Base-by-base conservation (phyloP, 1,284 basidiomycete genomes). In the Earliella scabrosa region DNA sequence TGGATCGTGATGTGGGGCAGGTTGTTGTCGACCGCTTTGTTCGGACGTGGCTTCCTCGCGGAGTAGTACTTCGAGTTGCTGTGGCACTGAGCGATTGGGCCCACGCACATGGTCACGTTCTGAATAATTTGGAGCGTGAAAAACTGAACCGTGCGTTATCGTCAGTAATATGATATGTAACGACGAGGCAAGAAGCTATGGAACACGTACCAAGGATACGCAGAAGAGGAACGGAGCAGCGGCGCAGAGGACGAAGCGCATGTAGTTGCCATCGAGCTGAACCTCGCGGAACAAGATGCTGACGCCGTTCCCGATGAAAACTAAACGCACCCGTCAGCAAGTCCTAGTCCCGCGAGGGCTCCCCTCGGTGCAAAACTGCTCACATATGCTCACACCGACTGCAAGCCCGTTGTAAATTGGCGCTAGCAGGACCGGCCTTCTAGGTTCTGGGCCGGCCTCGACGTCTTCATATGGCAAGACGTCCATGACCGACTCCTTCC, bases 1-100 rank as follows among this genome's bases (percentile, higher is more conserved):
- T 82, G 77, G 54, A 82, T 78, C 6, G 82, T 82, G 59, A 85
- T 72, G 67, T 83, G 81, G 4, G 81, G 77, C 20, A 84, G 72
- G 56, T 73, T 72, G 50, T 75, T 74, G 59, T 77, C 76, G 36
- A 77, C 75, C 24, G 72, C 56, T 62, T 75, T 75, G 64, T 73
- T 76, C 35, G 75, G 65, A 7, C 66, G 64, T 0, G 80, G 80
- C 36, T 74, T 63, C 50, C 73, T 56, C 20, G 77, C 79, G 6
- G 75, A 77, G 70, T 77, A 82, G 66, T 79, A 81, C 56, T 71
- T 74, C 1, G 77, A 78, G 63, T 82, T 82, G 41, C 75, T 65
- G 57, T 74, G 74, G 66, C 77, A 76, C 66, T 85, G 82, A 36
- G 75, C 75, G 58, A 83, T 76, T 26, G 82, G 82, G 16, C 79